A percentile compares a stretch with the other conserved stretches of the same genome.
phyloP scores from a whole-genome alignment of 139 green algal species.

The Eudorina sp. region DNA sequence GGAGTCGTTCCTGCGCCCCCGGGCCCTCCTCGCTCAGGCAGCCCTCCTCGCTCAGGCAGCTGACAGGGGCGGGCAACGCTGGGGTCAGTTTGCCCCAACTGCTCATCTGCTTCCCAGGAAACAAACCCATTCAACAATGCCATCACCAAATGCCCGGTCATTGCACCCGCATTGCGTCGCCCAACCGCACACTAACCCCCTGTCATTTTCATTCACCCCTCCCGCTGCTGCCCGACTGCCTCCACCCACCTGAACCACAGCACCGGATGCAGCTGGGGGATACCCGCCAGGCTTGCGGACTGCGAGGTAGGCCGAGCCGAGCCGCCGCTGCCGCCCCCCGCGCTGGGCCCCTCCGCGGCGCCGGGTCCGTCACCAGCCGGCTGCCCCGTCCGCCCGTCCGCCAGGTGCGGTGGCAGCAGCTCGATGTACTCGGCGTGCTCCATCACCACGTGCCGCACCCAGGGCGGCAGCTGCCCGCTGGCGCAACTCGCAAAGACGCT shows the following conservation, averaged over 20 bases:
- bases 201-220: no score
- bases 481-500: slow-evolving; percentile 3
- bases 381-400: not conserved
- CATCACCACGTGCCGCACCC: slow-evolving; percentile 24
- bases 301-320: not conserved
- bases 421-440: slow-evolving; percentile 34
- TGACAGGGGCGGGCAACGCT: no score
- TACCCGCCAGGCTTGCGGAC: not conserved
- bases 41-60: no score
- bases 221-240: no score
- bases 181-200: no score
- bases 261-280: not conserved
- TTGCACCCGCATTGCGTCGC: no score
- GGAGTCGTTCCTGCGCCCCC: no score
- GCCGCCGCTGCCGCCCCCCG: not conserved
- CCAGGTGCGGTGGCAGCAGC: slow-evolving; percentile 28
- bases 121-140: no score
- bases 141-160: no score
- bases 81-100: no score
- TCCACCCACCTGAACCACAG: slow-evolving; percentile 34
- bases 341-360: not conserved
- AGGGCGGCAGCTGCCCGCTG: slow-evolving; percentile 5
- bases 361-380: not conserved
- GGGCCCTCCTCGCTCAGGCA: no score
- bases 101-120: no score